Base-by-base conservation (phyloP, 1,284 basidiomycete species). In the Vanrija pseudolonga region DNA sequence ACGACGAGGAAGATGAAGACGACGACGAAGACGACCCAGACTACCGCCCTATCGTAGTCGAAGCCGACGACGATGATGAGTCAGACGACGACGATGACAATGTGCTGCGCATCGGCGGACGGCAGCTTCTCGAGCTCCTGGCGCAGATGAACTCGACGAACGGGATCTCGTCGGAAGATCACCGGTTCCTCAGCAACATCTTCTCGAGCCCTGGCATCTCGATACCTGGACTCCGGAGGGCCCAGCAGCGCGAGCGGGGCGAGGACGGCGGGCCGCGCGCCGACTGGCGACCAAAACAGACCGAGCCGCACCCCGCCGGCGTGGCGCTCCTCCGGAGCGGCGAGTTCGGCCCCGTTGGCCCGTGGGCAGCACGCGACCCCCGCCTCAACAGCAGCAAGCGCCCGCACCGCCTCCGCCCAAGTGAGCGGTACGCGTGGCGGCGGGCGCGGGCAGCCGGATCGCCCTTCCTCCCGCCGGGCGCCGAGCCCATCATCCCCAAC, bases 401-500 rank as follows among this genome's bases (percentile, higher is more conserved):
- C 43, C 53, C 23, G 38, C 24, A 20, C 24, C 47, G 47, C 24
- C 22, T 23, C 38, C 22, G 55, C 43, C 47, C 46, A 6, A 43
- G 51, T 26, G 41, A 53, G 48, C 17, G 47, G n/a, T 41, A 55
- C 26, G 50, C 23, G 14, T 51, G 37, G 36, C 43, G 50, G 2
- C 23, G 40, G 3, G 22, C 45, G 36, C 28, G 18, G 28, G 20
- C 42, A 1, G 11, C 32, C 32, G 32, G 32, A 9, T 32, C 32
- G 11, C 7, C 32, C 32, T 32, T 32, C 32, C 8, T 53, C 37
- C 47, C 50, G 14, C 32, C 32, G 4, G 4, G 4, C 14, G 32
- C 39, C 8, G 62, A 91, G 87, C 80, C 83, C 43, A 78, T 89
- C 20, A 77, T 96, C 11, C 95, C 94, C 0, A 97, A 96, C 67